Percentiles rank a stretch among this genome's conserved stretches.
Conservation (phyloP, 2,329 filamentous ascomycete genomes). For the Aspergillus persii region DNA sequence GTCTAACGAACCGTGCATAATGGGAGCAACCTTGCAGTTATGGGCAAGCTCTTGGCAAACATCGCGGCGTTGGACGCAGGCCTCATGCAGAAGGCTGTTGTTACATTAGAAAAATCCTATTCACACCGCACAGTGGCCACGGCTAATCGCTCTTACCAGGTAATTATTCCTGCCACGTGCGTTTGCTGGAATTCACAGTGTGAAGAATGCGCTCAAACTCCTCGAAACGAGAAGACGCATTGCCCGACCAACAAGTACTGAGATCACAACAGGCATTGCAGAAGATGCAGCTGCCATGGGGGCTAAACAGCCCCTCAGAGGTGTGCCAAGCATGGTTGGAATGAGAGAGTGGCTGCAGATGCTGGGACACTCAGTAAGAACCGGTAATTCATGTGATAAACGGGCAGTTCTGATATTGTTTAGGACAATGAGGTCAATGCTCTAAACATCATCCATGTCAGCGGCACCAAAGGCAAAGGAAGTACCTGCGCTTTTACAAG, state of each 20-base stretch:
- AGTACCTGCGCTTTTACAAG: conserved; percentile 63
- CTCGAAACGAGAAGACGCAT: conserved; percentile 22
- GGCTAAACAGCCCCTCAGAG: conserved; percentile 16
- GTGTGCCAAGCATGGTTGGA: conserved; percentile 28
- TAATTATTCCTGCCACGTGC: too few species aligned
- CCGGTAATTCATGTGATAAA: too few species aligned
- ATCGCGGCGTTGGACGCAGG: too few species aligned
- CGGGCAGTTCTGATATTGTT: not conserved
- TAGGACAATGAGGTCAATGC: conserved; percentile 50
- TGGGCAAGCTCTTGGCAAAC: too few species aligned
- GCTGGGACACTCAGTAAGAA: conserved; percentile 30
- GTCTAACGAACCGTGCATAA: too few species aligned
- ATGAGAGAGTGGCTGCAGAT: conserved; percentile 33
- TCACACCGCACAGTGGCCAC: too few species aligned
- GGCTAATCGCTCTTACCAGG: too few species aligned
- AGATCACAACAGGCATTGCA: not conserved
- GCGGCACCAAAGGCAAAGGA: conserved; percentile 76
- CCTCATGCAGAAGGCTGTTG: too few species aligned
- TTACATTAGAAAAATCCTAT: too few species aligned
- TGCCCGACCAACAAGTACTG: conserved; percentile 13
- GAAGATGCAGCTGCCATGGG: not conserved
- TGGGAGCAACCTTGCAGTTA: too few species aligned
- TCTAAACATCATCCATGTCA: conserved; percentile 68
- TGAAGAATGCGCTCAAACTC: conserved; percentile 23
- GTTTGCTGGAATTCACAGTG: too few species aligned